phyloP scores from a whole-genome alignment of 495 filamentous ascomycete genomes.

The Xylaria telfairii region DNA sequence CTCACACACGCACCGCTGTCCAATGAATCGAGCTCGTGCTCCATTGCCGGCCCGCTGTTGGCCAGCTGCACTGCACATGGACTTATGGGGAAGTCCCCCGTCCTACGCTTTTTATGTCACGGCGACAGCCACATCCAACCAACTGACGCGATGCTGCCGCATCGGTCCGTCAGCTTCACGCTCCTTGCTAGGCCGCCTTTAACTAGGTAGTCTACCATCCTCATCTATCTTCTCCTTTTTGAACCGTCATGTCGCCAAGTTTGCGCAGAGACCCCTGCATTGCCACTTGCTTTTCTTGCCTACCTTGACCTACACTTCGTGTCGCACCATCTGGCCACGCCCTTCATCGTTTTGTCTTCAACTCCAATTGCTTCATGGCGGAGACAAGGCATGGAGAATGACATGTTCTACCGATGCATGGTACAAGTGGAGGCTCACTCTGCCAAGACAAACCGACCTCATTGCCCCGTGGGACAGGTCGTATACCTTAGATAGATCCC shows the following conservation, averaged over 20 bases:
- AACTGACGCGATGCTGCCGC: constrained; percentile 2
- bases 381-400: neutral
- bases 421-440: constrained; percentile 5
- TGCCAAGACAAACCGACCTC: constrained; percentile 9
- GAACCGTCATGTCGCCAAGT: constrained; percentile 11
- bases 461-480: neutral
- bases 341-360: neutral
- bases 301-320: constrained; percentile 9
- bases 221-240: constrained; percentile 7
- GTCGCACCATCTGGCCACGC: constrained; percentile 8
- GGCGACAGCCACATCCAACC: constrained; percentile 22
- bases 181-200: neutral
- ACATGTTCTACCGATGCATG: neutral
- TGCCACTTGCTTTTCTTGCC: constrained; percentile 12
- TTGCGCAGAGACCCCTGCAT: constrained; percentile 11
- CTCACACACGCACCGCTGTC: constrained; percentile 36
- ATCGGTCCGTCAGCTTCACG: constrained; percentile 12
- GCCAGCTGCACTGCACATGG: constrained; percentile 38
- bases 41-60: constrained; percentile 46
- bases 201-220: neutral
- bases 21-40: constrained; percentile 56
- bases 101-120: constrained; percentile 13
- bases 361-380: constrained; percentile 6
- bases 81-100: constrained; percentile 36
- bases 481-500: neutral